Base-by-base conservation (phyloP, 1,284 basidiomycete genomes). In the Tilletia setariae region DNA sequence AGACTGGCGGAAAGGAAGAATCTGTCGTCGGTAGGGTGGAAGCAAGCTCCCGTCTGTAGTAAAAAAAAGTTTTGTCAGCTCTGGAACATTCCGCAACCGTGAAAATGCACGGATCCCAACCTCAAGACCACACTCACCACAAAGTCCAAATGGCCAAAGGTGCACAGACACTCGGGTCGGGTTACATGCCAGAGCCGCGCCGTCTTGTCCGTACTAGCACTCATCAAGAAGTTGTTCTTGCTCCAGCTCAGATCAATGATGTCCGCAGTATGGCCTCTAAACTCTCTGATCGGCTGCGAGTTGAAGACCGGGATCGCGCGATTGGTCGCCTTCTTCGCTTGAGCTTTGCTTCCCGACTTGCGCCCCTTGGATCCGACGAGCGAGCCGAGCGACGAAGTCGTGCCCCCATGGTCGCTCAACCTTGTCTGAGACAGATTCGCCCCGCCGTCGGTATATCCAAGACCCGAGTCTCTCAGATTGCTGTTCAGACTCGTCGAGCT, bases 211-310 rank as follows among this genome's bases (percentile, higher is more conserved):
- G 82, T 84, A 56, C 76, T 76, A n/a, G 79, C 78, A 8, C 76
- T 78, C 19, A 83, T 74, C 9, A 84, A 73, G 67, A 84, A 84
- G 70, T 81, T 80, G 74, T 83, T 83, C 75, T 84, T 84, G 71
- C 79, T 82, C 84, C 84, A 84, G 21, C 76, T 78, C 15, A 84
- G 67, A 66, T 83, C 82, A 21, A 84, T 49, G 1, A 84, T 78
- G 53, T 84, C 84, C 47, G 79, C 78, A 4, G 71, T 74, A 63
- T 84, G 84, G 0, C 81, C 82, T 16, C 63, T 53, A 56, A 78
- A 83, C 59, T 80, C 76, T 30, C 77, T 71, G 2, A 82, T 61
- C 7, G 84, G 84, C 3, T 67, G 51, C 2, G 75, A 66, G 15
- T 69, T 64, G 66, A 78, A 76, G 43, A 77, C 74, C 8, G 74